Evolutionary conservation across 805 yeast species (phyloP).

Genomic region (Wickerhamomyces silvicola): DNA sequence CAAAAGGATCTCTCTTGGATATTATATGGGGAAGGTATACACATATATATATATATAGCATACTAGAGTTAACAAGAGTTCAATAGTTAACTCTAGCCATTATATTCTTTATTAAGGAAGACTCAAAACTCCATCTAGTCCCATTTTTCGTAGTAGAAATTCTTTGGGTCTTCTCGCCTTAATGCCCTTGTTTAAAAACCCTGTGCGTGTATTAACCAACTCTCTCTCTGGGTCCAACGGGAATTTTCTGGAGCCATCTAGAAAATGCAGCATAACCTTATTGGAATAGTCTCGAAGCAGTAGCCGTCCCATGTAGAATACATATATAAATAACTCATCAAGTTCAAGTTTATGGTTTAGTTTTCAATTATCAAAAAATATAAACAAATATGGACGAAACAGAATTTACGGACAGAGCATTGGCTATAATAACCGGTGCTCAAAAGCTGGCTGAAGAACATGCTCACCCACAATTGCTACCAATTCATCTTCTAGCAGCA

Average conservation of each 20-base stretch:
- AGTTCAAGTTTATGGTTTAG: not conserved
- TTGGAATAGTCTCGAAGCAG: not conserved
- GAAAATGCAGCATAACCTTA: not conserved
- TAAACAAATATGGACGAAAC: constrained; percentile 37
- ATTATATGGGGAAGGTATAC: no score
- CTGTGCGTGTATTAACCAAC: no score
- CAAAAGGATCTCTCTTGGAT: no score
- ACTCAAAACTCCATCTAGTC: no score
- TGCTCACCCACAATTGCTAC: constrained; percentile 74
- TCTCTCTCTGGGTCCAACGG: constrained; percentile 1
- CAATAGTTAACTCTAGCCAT: no score
- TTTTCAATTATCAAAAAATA: constrained; percentile 3
- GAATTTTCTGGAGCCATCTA: constrained; percentile 5
- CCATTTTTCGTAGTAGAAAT: no score
- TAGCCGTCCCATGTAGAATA: not conserved
- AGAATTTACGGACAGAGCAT: constrained; percentile 91
- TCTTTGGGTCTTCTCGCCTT: no score
- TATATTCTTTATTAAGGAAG: no score
- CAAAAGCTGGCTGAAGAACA: constrained; percentile 78
- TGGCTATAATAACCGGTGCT: constrained; percentile 72
- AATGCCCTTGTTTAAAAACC: no score
- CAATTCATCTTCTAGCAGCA: constrained; percentile 90
- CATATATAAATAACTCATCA: not conserved
- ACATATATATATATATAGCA: no score
- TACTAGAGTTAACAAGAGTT: no score